Conservation (phyloP, 140 eudicot species). For the Flaveria floridana region DNA sequence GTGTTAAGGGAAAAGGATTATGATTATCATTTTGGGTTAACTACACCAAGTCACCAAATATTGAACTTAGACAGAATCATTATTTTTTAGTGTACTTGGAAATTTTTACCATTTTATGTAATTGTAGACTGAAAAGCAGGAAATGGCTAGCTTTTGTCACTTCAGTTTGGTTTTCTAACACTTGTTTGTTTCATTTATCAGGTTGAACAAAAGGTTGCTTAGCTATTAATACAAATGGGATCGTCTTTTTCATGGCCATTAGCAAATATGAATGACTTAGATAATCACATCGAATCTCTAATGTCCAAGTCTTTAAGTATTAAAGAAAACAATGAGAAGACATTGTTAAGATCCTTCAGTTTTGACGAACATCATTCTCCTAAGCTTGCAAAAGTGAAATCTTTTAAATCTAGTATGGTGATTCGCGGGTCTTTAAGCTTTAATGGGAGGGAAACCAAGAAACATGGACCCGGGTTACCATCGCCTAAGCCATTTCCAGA, state of each 20-base stretch:
- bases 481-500: constrained; percentile 8
- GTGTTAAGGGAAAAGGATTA: no score
- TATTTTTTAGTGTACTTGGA: no score
- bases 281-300: constrained; percentile 42
- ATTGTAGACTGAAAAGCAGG: not conserved
- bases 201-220: constrained; percentile 28
- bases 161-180: not conserved
- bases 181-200: constrained; percentile 19
- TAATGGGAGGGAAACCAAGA: constrained; percentile 30
- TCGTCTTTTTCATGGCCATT: constrained; percentile 53
- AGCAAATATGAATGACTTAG: constrained; percentile 40
- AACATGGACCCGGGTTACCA: constrained; percentile 19
- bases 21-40: no score
- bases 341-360: constrained; percentile 44
- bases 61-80: no score
- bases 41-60: no score
- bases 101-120: no score
- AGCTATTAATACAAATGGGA: constrained; percentile 42
- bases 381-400: constrained; percentile 33
- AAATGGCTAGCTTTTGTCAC: not conserved
- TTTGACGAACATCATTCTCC: constrained; percentile 44
- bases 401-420: constrained; percentile 45
- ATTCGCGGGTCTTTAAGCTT: constrained; percentile 61
- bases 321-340: constrained; percentile 41
- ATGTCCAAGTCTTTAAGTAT: constrained; percentile 45